Base-by-base conservation (phyloP, 768 basidiomycete genomes). In the Piloderma croceum region DNA sequence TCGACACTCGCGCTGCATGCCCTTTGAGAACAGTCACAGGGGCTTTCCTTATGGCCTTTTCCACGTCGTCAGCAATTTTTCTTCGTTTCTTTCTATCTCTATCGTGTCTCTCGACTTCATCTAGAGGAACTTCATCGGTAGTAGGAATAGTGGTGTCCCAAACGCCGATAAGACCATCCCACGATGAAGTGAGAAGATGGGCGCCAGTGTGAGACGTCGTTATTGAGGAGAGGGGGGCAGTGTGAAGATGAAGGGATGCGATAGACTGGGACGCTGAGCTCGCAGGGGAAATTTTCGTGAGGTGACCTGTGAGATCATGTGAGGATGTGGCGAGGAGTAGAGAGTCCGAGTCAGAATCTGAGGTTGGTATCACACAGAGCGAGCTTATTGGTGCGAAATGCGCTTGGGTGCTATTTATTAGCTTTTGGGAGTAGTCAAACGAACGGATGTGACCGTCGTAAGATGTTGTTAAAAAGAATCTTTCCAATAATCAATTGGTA, bases 131-230 rank as follows among this genome's bases (percentile, higher is more conserved):
- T 48, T 93, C 83, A 51, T 92, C 85, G 3, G 63, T 50, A 0
- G 60, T 50, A 0, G 89, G 82, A 24, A 85, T 67, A 1, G 57
- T 52, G 3, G 79, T 80, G 45, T 83, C 79, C 83, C 83, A 98
- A 4, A 92, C 51, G 3, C 90, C 89, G 41, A 98, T 71, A 12
- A 91, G 69, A 7, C 76, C 71, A 52, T 99, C 93, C 90, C 91
- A 93, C 0, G 86, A 86, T 0, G 85, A 74, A 0, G 90, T 91
- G 24, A 98, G 67, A 13, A 98, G 65, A 43, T 81, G 74, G 3
- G 73, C 66, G 2, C 84, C 80, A 7, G 69, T 51, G 6, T 58
- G 24, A 41, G 77, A 76, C 0, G 82, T 59, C 0, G 78, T 52
- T 29, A 97, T 65, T 9, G 79, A 83, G 0, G 92, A 82, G 24